A percentile compares a stretch with the other conserved stretches of the same genome.
phyloP scores from a whole-genome alignment of 1,284 basidiomycete species.

The Naganishia cerealis region DNA sequence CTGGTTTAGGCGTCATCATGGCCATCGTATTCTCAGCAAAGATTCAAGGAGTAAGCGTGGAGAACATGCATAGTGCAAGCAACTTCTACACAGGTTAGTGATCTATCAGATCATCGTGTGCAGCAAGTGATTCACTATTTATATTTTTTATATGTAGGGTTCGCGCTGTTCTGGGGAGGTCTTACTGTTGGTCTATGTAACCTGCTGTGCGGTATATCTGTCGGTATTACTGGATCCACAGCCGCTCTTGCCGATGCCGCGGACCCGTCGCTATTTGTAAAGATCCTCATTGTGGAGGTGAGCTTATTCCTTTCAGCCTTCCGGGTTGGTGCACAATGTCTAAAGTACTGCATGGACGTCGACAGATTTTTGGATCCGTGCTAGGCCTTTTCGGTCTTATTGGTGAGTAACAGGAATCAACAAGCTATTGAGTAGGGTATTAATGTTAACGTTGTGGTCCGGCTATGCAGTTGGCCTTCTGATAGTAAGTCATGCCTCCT shows the following conservation, averaged over 20 bases:
- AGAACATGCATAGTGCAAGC: slow-evolving; percentile 70
- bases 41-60: slow-evolving; percentile 62
- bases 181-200: slow-evolving; percentile 84
- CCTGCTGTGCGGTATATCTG: slow-evolving; percentile 85
- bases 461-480: slow-evolving; percentile 51
- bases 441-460: slow-evolving; percentile 30
- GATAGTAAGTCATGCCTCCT: slow-evolving; percentile 43
- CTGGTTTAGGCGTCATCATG: slow-evolving; percentile 69
- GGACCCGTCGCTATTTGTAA: slow-evolving; percentile 87
- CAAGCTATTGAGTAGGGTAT: neutral
- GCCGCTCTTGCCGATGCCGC: slow-evolving; percentile 89
- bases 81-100: slow-evolving; percentile 86
- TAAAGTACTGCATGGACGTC: neutral
- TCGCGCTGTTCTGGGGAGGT: slow-evolving; percentile 90
- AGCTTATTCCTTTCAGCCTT: slow-evolving; percentile 24
- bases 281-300: slow-evolving; percentile 83
- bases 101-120: too few relatives aligned
- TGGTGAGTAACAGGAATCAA: slow-evolving; percentile 58
- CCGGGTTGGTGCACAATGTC: neutral
- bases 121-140: neutral
- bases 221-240: slow-evolving; percentile 87
- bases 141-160: slow-evolving; percentile 60
- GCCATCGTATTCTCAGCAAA: slow-evolving; percentile 90
- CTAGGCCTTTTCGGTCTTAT: slow-evolving; percentile 88
- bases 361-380: slow-evolving; percentile 84